Evolutionary conservation across 768 basidiomycete species (phyloP).

Genomic region (Lactifluus echinatus): DNA sequence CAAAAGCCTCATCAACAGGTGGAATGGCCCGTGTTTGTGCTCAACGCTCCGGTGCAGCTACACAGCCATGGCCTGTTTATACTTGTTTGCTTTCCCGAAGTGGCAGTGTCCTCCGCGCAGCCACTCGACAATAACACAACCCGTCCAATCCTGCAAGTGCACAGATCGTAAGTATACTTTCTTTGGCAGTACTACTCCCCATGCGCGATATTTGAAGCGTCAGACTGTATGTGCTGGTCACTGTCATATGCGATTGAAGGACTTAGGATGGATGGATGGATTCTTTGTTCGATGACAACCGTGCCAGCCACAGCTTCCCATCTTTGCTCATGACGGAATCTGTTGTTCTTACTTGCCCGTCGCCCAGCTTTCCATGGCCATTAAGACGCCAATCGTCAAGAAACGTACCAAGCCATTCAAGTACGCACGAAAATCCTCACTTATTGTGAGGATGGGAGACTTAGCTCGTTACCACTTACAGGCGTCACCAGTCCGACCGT

Average conservation of each 20-base stretch:
- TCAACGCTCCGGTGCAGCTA: no score
- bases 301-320: not conserved
- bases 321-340: not conserved
- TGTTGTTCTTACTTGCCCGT: conserved; percentile 5
- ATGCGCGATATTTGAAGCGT: not conserved
- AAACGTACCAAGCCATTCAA: conserved; percentile 98
- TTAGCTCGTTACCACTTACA: conserved; percentile 26
- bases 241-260: not conserved
- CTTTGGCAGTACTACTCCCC: conserved; percentile 19
- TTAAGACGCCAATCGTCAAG: conserved; percentile 74
- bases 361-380: conserved; percentile 20
- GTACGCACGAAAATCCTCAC: conserved; percentile 37
- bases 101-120: conserved; percentile 1
- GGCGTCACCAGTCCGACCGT: conserved; percentile 98
- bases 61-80: conserved; percentile 8
- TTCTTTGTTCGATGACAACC: conserved; percentile 1
- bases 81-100: conserved; percentile 13
- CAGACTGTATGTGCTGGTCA: not conserved
- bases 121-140: conserved; percentile 24
- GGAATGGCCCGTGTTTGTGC: not conserved
- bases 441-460: not conserved
- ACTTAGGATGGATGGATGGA: conserved; percentile 21
- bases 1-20: no score
- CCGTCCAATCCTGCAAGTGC: conserved; percentile 41
- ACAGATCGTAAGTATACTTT: conserved; percentile 42